phyloP scores from a whole-genome alignment of 352 stramenopile species.

The Peronospora farinosa region DNA sequence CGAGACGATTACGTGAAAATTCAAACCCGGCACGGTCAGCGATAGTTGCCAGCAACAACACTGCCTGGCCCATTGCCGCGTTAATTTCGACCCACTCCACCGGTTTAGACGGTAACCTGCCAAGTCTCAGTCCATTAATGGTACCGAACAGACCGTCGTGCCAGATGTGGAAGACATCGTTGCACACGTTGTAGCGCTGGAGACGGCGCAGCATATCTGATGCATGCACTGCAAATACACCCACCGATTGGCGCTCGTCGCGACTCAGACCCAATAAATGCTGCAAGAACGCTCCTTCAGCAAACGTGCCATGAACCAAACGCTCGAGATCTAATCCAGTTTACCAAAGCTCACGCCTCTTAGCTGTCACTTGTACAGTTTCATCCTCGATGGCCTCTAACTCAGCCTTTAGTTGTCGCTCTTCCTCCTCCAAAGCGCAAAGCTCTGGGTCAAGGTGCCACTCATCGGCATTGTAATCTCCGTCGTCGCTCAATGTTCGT shows the following conservation, averaged over 20 bases:
- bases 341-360: conserved; percentile 66
- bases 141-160: conserved; percentile 85
- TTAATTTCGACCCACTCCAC: conserved; percentile 91
- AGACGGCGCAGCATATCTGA: conserved; percentile 73
- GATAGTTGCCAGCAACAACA: conserved; percentile 80
- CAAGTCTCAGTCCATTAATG: conserved; percentile 85
- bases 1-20: conserved; percentile 76
- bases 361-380: conserved; percentile 41
- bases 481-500: conserved; percentile 17
- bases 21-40: conserved; percentile 73
- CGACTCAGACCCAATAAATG: conserved; percentile 63
- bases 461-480: conserved; percentile 29
- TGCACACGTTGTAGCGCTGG: conserved; percentile 85
- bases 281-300: conserved; percentile 69
- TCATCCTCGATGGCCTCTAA: conserved; percentile 56
- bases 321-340: conserved; percentile 65
- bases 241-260: conserved; percentile 69
- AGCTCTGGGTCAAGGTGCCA: conserved; percentile 46
- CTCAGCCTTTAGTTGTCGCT: conserved; percentile 44
- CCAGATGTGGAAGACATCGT: conserved; percentile 90
- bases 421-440: conserved; percentile 54
- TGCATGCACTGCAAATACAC: conserved; percentile 72
- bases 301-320: conserved; percentile 65
- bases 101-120: conserved; percentile 65
- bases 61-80: conserved; percentile 75